Percentiles rank a stretch among this genome's conserved stretches.
Evolutionary conservation across 768 basidiomycete genomes (phyloP).

Genomic region (Pisolithus orientalis): DNA sequence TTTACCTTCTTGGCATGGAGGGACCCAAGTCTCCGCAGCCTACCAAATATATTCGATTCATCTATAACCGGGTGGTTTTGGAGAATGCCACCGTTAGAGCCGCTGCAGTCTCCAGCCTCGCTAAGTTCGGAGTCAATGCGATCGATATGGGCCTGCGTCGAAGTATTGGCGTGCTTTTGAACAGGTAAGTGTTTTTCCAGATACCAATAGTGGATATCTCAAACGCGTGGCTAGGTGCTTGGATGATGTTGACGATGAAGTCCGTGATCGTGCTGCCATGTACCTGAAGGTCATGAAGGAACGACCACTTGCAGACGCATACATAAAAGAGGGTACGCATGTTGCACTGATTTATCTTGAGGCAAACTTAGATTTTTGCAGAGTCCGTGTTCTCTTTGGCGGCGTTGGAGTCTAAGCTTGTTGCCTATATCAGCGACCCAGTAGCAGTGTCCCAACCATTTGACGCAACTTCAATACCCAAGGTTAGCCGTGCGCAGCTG

Average conservation of each 20-base stretch:
- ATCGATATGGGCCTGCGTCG: conserved; percentile 70
- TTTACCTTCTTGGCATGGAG: conserved; percentile 92
- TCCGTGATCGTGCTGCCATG: conserved; percentile 93
- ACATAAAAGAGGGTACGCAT: conserved; percentile 83
- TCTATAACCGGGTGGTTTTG: conserved; percentile 97
- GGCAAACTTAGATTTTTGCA: conserved; percentile 25
- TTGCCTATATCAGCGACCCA: conserved; percentile 88
- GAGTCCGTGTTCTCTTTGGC: conserved; percentile 93
- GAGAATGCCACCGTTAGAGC: conserved; percentile 98
- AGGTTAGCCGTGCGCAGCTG: conserved; percentile 90
- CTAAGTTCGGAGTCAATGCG: conserved; percentile 93
- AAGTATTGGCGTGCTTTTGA: conserved; percentile 84
- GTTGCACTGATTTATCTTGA: neutral
- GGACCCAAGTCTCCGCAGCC: conserved; percentile 96
- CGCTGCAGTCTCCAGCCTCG: conserved; percentile 90
- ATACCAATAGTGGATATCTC: neutral
- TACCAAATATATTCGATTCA: conserved; percentile 97
- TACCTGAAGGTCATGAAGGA: conserved; percentile 84
- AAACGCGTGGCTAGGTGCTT: conserved; percentile 57
- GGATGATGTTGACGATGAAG: conserved; percentile 98
- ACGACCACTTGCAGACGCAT: conserved; percentile 72
- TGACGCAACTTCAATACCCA: conserved; percentile 80
- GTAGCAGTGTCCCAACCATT: conserved; percentile 67
- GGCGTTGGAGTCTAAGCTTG: conserved; percentile 84
- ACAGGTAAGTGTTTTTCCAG: conserved; percentile 46